phyloP scores from a whole-genome alignment of 2,329 filamentous ascomycete genomes.

The Coniella vitis region DNA sequence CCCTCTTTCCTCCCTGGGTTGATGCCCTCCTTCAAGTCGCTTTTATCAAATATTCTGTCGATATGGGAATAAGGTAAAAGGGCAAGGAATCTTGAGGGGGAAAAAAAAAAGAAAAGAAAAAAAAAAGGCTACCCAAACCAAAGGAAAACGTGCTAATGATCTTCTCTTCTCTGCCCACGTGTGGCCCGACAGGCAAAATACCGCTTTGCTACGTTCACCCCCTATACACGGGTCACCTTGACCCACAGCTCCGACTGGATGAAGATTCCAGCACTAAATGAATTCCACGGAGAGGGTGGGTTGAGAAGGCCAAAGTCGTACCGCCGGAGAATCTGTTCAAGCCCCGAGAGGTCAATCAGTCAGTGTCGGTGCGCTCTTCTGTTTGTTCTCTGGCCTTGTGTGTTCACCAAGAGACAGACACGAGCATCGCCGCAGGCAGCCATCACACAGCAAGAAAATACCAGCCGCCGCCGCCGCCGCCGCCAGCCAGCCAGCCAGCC shows the following conservation, averaged over 20 bases:
- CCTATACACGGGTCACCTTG: conserved; percentile 21
- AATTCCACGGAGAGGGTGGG: conserved; percentile 20
- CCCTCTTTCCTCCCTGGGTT: too few species aligned
- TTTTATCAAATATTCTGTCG: too few species aligned
- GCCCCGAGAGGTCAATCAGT: not conserved
- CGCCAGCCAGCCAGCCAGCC: too few species aligned
- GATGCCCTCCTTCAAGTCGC: too few species aligned
- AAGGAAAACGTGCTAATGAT: too few species aligned
- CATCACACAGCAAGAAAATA: not conserved
- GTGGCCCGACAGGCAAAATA: not conserved
- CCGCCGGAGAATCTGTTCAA: conserved; percentile 17
- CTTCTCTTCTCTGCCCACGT: too few species aligned
- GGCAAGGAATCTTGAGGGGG: not conserved
- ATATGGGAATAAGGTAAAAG: too few species aligned
- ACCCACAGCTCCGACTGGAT: conserved; percentile 23
- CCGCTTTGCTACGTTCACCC: not conserved
- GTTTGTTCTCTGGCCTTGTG: too few species aligned
- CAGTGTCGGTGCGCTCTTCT: not conserved
- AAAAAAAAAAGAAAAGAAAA: not conserved
- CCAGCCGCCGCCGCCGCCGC: not conserved
- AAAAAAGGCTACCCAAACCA: not conserved
- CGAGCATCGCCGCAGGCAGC: not conserved
- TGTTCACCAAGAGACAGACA: too few species aligned
- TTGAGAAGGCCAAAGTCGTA: conserved; percentile 23
- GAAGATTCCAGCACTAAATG: conserved; percentile 23